A percentile compares a stretch with the other conserved stretches of the same genome.
Conservation (phyloP, 2,329 filamentous ascomycete species). For the Alternaria sp. region DNA sequence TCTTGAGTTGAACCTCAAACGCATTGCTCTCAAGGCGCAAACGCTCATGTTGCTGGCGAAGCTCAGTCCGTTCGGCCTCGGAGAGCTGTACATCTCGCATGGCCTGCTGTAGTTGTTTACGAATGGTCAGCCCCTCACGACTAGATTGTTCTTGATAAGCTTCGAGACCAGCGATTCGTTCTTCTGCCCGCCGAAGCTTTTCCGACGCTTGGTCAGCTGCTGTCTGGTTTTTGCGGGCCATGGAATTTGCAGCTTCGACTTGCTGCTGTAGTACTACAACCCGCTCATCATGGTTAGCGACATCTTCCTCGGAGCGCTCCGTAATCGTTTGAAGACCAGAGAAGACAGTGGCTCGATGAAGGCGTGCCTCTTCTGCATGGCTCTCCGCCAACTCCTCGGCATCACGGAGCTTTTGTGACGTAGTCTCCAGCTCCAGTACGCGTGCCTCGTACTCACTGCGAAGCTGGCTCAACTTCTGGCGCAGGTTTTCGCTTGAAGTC, state of each 20-base stretch:
- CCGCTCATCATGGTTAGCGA: conserved; percentile 66
- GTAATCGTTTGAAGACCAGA: conserved; percentile 80
- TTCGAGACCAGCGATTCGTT: conserved; percentile 94
- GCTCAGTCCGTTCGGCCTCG: conserved; percentile 79
- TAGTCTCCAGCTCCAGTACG: conserved; percentile 77
- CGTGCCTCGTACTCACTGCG: conserved; percentile 84
- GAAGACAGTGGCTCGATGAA: conserved; percentile 83
- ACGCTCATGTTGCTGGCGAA: conserved; percentile 81
- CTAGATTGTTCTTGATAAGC: conserved; percentile 98
- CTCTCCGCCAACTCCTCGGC: conserved; percentile 88
- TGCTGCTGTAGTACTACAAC: conserved; percentile 79
- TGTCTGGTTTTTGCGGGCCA: conserved; percentile 87
- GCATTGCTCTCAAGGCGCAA: conserved; percentile 96
- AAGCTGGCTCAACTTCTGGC: conserved; percentile 78
- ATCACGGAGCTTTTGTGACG: conserved; percentile 78
- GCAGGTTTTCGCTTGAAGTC: conserved; percentile 74
- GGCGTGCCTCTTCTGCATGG: conserved; percentile 84
- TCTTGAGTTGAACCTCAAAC: conserved; percentile 87
- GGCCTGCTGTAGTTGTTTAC: conserved; percentile 85
- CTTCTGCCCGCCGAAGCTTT: conserved; percentile 89
- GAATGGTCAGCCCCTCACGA: conserved; percentile 86
- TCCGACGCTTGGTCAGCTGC: conserved; percentile 88
- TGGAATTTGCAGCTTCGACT: conserved; percentile 75
- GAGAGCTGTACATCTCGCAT: conserved; percentile 85
- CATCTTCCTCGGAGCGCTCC: conserved; percentile 61